These are phyloP conservation scores for Epichloe coenophiala DNA, from an alignment of 2,329 filamentous ascomycete genomes.

Conservation along the genomic window DNA sequence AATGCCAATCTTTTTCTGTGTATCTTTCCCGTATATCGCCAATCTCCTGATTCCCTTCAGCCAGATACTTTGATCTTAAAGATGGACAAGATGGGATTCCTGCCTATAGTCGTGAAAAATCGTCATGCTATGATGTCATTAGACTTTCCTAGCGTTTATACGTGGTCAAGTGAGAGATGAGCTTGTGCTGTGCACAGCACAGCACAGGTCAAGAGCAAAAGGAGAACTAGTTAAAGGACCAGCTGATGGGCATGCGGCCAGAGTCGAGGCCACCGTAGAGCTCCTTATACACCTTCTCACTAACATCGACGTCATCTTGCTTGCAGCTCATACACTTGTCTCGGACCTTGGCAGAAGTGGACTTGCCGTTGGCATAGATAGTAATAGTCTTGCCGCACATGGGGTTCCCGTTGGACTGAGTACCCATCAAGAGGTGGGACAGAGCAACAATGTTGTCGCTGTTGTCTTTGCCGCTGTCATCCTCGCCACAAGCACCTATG, in stretches of 20 bases:
- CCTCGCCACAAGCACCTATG: slow-evolving; percentile 52
- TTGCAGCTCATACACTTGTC: slow-evolving; percentile 68
- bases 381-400: slow-evolving; percentile 57
- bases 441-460: slow-evolving; percentile 55
- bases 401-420: slow-evolving; percentile 50
- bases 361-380: slow-evolving; percentile 47
- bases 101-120: slow-evolving; percentile 2
- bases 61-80: background rate
- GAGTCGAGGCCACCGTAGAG: slow-evolving; percentile 32
- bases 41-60: background rate
- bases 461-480: slow-evolving; percentile 42
- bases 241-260: slow-evolving; percentile 29
- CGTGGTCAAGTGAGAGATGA: background rate
- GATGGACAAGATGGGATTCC: background rate
- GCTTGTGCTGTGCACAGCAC: slow-evolving; percentile 7
- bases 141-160: background rate
- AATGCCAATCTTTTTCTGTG: background rate
- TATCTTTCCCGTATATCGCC: background rate
- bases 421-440: slow-evolving; percentile 48
- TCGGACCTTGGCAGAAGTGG: slow-evolving; percentile 42
- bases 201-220: background rate
- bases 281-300: slow-evolving; percentile 38
- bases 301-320: slow-evolving; percentile 44
- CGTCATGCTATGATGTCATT: background rate
- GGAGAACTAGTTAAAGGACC: slow-evolving; percentile 30